Evolutionary conservation across 805 yeast species (phyloP).

Genomic region (Brettanomyces sp.): DNA sequence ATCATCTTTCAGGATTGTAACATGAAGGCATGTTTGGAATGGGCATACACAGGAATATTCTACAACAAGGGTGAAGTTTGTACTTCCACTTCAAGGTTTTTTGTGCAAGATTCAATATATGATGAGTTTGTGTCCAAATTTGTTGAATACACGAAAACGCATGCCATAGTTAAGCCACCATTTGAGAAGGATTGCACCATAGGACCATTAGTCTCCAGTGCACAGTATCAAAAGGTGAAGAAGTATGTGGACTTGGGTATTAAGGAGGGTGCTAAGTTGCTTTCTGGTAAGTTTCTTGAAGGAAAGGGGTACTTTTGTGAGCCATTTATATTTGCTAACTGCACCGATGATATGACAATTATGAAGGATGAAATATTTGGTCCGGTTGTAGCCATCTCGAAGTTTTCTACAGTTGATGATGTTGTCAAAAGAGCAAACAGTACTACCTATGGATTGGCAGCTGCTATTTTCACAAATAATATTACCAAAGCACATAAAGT

Average conservation of each 20-base stretch:
- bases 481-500: conserved; percentile 53
- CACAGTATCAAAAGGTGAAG: conserved; percentile 60
- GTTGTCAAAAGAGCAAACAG: conserved; percentile 57
- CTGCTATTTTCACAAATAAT: conserved; percentile 63
- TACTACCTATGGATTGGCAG: conserved; percentile 68
- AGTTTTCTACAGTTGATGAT: conserved; percentile 57
- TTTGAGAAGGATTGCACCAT: conserved; percentile 56
- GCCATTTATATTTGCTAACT: conserved; percentile 69
- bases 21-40: conserved; percentile 40
- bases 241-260: conserved; percentile 58
- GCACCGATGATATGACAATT: conserved; percentile 52
- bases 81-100: conserved; percentile 37
- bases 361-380: conserved; percentile 73
- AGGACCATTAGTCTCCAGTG: conserved; percentile 67
- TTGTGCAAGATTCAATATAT: conserved; percentile 33
- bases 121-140: conserved; percentile 32
- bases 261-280: conserved; percentile 57
- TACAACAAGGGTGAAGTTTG: conserved; percentile 41
- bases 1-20: conserved; percentile 45
- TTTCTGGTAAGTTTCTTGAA: conserved; percentile 57
- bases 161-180: conserved; percentile 56
- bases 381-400: conserved; percentile 64
- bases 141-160: conserved; percentile 26
- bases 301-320: conserved; percentile 56
- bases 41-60: conserved; percentile 39